Evolutionary conservation across 371 early-diverging fungal species (phyloP).

Genomic region (Zychaea mexicana): DNA sequence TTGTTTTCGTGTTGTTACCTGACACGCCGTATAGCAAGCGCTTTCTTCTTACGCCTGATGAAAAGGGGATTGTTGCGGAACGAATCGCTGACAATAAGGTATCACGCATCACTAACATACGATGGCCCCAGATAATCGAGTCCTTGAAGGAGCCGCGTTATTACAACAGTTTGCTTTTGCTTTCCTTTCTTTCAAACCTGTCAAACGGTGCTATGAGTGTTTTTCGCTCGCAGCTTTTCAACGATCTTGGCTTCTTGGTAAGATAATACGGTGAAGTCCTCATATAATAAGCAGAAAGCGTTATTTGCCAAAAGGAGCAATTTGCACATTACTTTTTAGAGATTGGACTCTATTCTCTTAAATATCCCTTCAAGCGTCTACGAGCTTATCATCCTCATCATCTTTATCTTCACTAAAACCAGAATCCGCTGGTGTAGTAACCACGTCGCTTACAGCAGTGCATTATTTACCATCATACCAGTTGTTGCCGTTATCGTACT

Average conservation of each 20-base stretch:
- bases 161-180: not conserved
- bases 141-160: not conserved
- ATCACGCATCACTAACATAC: not conserved
- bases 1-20: not conserved
- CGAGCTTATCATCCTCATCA: not conserved
- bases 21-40: not conserved
- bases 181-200: not conserved
- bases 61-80: not conserved
- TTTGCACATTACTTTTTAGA: not conserved
- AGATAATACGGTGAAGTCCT: too few relatives aligned
- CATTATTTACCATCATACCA: not conserved
- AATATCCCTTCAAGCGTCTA: constrained; percentile 2
- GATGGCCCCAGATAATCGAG: not conserved
- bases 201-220: not conserved
- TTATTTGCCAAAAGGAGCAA: not conserved
- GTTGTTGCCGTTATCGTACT: not conserved
- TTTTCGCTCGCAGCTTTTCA: constrained; percentile 3
- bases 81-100: not conserved
- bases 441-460: not conserved
- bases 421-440: not conserved
- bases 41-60: not conserved
- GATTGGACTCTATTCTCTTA: not conserved
- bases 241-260: constrained; percentile 6
- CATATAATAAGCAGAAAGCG: not conserved
- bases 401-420: not conserved